These are phyloP conservation scores for Scalesia atractyloides DNA, from an alignment of 129 eudicot genomes.

Conservation along the genomic window DNA sequence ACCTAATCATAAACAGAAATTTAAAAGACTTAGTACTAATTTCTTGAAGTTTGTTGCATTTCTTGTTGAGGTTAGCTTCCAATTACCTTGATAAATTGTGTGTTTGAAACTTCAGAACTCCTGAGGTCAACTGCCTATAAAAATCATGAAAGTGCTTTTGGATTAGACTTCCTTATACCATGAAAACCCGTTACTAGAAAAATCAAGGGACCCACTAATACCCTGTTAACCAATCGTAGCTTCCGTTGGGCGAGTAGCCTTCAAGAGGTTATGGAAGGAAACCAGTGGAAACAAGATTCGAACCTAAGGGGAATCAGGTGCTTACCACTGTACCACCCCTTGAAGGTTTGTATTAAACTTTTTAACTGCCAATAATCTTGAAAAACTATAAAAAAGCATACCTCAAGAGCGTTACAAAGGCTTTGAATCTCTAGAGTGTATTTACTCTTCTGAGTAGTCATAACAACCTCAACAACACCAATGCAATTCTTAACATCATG, in stretches of 20 bases:
- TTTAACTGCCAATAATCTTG: slow-evolving; percentile 3
- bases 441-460: slow-evolving; percentile 69
- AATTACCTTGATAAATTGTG: slow-evolving; percentile 54
- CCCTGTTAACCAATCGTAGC: too few relatives aligned
- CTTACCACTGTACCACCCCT: too few relatives aligned
- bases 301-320: slow-evolving; percentile 10
- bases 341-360: neutral
- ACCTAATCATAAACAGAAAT: slow-evolving; percentile 33
- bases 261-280: too few relatives aligned
- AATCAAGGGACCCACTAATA: slow-evolving; percentile 8
- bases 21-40: neutral
- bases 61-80: neutral
- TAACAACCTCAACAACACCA: slow-evolving; percentile 88
- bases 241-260: too few relatives aligned
- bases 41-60: slow-evolving; percentile 10
- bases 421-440: slow-evolving; percentile 75
- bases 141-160: slow-evolving; percentile 18
- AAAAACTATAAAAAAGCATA: slow-evolving; percentile 35
- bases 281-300: slow-evolving; percentile 22
- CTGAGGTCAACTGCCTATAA: slow-evolving; percentile 81
- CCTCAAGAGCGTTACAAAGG: slow-evolving; percentile 92
- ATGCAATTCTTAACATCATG: slow-evolving; percentile 62
- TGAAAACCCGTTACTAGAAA: slow-evolving; percentile 29
- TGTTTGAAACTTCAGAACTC: slow-evolving; percentile 56
- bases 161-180: neutral